Base-by-base conservation (phyloP, 2,329 filamentous ascomycete genomes). In the Penicillium sp. region DNA sequence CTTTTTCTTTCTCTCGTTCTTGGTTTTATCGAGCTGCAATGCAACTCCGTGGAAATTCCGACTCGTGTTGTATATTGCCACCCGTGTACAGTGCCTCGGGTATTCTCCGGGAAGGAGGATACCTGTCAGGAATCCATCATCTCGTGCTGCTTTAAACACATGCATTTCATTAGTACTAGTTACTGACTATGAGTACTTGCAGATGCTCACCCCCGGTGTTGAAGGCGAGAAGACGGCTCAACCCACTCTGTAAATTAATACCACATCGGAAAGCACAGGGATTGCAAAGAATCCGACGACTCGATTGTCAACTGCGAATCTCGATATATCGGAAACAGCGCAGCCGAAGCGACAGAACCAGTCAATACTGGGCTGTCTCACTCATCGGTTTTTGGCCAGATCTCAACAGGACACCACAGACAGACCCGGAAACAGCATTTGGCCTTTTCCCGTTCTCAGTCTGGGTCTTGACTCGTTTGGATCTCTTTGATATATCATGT, bases 171-270 rank as follows among this genome's bases (percentile, higher is more conserved):
- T 14, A 22, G 29, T 22, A 12, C 2, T 0, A 19, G 19, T 35
- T 39, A 38, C 62, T 66, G 28, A 66, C 9, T 7, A 22, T 13
- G 33, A 22, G 18, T 30, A 18, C 16, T 25, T 43, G 22, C 38
- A 74, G 72, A 72, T 74, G 69, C 70, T 74, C 58, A 69, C 71
- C 25, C 71, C 72, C 35, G 72, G 72, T 38, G 52, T 55, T 30
- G 59, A 61, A 43, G 53, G 56, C 40, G 59, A 66, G 54, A 61
- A 64, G 57, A 45, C 60, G 50, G 61, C 59, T 50, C 61, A 71
- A 54, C 64, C 66, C 41, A 56, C 66, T 50, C 58, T 71, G 59
- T 72, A 71, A 70, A 68, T 60, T 59, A 63, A 60, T 53, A 52
- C 30, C 44, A 40, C 46, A 18, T 33, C 42, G 45, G 50, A 58